Evolutionary conservation across 257 asterid species (phyloP), one percentile per base, ranked within the genome.

Genomic region (Solanum pimpinellifolium): DNA sequence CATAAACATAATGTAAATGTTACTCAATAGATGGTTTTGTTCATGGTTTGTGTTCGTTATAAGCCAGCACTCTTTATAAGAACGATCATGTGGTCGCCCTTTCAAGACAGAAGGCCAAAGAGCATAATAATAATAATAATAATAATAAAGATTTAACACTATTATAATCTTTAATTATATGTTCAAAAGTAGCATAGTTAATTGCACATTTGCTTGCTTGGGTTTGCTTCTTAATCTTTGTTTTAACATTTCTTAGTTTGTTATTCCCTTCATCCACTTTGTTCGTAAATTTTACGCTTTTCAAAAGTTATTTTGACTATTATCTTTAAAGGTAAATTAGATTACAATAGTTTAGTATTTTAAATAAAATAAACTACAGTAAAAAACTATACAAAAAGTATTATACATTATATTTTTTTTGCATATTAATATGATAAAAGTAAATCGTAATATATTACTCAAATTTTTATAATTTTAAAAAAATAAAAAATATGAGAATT

Each of bases 221-320:
- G 23, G 29, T 70, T 65, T 70, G 37, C 37, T 42, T 77, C 60
- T 42, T 80, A 5, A 9, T 80, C 18, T 47, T 47, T 25, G 1
- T 39, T 74, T 74, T 21, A 74, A 35, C 29, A 21, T 74, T 42
- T 27, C 16, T 16, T 46, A 80, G 25, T 80, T 35, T 35, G 1
- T 4, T 35, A 5, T 35, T 35, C 39, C 7, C 6, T 5, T 35
- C 7, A 1, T 35, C 39, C 39, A 35, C 39, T 35, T 35, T 35
- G 39, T 35, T 35, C 0, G 7, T 37, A 0, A 1, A 37, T 37
- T 0, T 37, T 37, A 37, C 7, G 7, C 0, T 5, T 37, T 37
- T 37, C 7, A 5, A 37, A 37, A 37, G 7, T 37, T 0, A 37
- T 0, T 5, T 5, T 37, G 39, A 37, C 0, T 5, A 35, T 1